Conservation (phyloP, 1,284 basidiomycete genomes). For the Melampsora americana region DNA sequence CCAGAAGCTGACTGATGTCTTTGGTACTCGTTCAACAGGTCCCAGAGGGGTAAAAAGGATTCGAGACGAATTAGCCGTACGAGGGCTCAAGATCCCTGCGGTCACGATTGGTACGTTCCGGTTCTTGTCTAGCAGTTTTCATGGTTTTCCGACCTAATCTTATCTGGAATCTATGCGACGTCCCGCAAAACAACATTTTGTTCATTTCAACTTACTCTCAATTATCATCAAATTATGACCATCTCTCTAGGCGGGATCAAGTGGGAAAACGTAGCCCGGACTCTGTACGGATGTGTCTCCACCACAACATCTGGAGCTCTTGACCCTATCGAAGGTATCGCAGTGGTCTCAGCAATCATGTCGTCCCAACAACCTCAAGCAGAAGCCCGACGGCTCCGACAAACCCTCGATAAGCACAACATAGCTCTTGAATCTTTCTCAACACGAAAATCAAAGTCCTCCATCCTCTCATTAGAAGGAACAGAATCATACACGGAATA, state of each 20-base stretch:
- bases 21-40: slow-evolving; percentile 7
- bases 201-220: not conserved
- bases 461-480: not conserved
- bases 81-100: slow-evolving; percentile 17
- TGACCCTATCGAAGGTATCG: slow-evolving; percentile 62
- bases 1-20: not conserved
- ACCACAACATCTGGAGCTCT: not conserved
- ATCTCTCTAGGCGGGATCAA: slow-evolving; percentile 40
- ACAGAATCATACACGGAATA: slow-evolving; percentile 55
- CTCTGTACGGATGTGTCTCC: slow-evolving; percentile 28
- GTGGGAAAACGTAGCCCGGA: slow-evolving; percentile 24
- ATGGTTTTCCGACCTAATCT: not conserved
- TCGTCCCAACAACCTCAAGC: slow-evolving; percentile 64
- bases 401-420: slow-evolving; percentile 54
- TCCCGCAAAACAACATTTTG: not conserved
- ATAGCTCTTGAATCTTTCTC: slow-evolving; percentile 44
- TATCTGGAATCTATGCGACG: not conserved
- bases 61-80: slow-evolving; percentile 15
- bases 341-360: slow-evolving; percentile 85
- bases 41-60: slow-evolving; percentile 34
- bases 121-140: not conserved
- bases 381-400: slow-evolving; percentile 58
- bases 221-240: not conserved
- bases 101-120: slow-evolving; percentile 32
- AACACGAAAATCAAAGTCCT: slow-evolving; percentile 8